A percentile compares a stretch with the other conserved stretches of the same genome.
phyloP scores from a whole-genome alignment of 148 eudicot species.

The Spergularia bocconei region DNA sequence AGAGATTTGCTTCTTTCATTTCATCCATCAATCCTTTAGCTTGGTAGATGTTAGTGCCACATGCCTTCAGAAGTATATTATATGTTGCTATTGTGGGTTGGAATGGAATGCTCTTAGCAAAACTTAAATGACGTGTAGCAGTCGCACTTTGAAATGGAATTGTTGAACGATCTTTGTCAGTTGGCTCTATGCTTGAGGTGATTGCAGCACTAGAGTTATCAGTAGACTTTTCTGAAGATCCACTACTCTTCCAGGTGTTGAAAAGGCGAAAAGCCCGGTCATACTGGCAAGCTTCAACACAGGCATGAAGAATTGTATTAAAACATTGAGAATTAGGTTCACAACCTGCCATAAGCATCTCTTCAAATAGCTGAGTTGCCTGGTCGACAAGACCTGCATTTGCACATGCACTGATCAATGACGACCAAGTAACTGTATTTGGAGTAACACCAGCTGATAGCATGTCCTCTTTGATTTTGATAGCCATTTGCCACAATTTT shows the following conservation, averaged over 20 bases:
- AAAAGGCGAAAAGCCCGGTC: constrained; percentile 91
- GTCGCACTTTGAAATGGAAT: constrained; percentile 16
- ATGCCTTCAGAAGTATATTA: constrained; percentile 89
- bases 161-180: constrained; percentile 19
- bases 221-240: constrained; percentile 24
- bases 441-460: constrained; percentile 81
- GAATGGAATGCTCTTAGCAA: constrained; percentile 50
- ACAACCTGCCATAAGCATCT: constrained; percentile 83
- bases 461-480: constrained; percentile 92
- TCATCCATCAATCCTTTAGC: constrained; percentile 78
- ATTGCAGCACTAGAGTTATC: constrained; percentile 18
- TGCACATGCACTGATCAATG: constrained; percentile 93
- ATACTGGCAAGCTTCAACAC: constrained; percentile 83
- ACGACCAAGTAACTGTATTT: constrained; percentile 82
- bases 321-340: constrained; percentile 83
- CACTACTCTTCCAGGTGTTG: constrained; percentile 60
- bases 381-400: constrained; percentile 81
- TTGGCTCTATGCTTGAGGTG: constrained; percentile 12
- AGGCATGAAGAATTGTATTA: constrained; percentile 90
- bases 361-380: constrained; percentile 71
- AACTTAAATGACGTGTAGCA: constrained; percentile 31
- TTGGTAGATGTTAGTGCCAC: constrained; percentile 77
- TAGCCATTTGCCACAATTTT: constrained; percentile 84
- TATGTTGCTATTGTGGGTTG: constrained; percentile 76
- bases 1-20: constrained; percentile 63